A percentile compares a stretch with the other conserved stretches of the same genome.
phyloP scores from a whole-genome alignment of 2,329 filamentous ascomycete genomes.

The Aureobasidium sp. region DNA sequence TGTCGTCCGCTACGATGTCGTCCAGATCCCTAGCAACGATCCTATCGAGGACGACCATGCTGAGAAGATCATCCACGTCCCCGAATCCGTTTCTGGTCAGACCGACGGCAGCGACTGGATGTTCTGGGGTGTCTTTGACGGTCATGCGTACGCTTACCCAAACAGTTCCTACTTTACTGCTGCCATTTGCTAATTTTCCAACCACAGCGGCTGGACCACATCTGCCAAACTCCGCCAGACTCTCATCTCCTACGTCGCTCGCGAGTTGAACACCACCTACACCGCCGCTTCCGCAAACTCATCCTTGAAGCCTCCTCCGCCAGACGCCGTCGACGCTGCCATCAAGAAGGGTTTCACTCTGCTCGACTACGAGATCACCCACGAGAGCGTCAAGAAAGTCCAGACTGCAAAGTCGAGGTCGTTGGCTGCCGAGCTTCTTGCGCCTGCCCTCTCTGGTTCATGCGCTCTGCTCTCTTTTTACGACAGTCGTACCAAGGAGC shows the following conservation, averaged over 20 bases:
- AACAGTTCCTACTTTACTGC: too few species aligned
- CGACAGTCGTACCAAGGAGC: conserved; percentile 75
- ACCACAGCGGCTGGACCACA: conserved; percentile 82
- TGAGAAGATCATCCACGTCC: conserved; percentile 93
- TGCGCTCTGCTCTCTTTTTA: conserved; percentile 96
- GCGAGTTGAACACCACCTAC: conserved; percentile 89
- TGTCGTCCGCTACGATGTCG: conserved; percentile 88
- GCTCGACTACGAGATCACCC: conserved; percentile 88
- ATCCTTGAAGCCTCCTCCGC: conserved; percentile 56
- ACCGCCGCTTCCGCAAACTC: conserved; percentile 59
- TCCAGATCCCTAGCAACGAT: conserved; percentile 91
- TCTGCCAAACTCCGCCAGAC: conserved; percentile 91
- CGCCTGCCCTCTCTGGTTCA: conserved; percentile 91
- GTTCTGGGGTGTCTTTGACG: conserved; percentile 99
- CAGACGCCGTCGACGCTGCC: conserved; percentile 77
- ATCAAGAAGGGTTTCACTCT: conserved; percentile 88
- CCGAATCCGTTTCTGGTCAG: conserved; percentile 51
- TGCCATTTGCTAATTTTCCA: neutral
- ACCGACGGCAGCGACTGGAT: conserved; percentile 79
- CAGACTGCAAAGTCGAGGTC: conserved; percentile 81
- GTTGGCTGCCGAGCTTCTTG: conserved; percentile 84
- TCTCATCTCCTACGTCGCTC: conserved; percentile 84
- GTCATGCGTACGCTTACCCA: conserved; percentile 63
- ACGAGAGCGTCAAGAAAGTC: conserved; percentile 87
- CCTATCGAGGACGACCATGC: conserved; percentile 98